phyloP scores from a whole-genome alignment of 164 flowering plant genomes.

The Nelumbo lutea region DNA sequence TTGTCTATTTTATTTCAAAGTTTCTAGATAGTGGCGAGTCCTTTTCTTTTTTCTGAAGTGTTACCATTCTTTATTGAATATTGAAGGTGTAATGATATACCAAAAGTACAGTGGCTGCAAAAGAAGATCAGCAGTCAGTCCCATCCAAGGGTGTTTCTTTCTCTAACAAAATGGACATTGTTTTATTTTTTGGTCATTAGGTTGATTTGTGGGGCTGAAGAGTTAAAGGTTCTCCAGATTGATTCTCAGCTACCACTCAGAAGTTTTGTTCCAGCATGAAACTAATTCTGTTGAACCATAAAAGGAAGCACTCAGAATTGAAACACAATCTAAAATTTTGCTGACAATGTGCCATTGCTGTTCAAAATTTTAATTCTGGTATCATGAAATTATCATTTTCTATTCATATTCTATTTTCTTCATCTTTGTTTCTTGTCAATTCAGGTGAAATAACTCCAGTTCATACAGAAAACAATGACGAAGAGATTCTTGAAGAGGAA shows the following conservation, averaged over 20 bases:
- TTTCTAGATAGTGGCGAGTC: too few relatives aligned
- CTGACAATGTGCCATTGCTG: background rate
- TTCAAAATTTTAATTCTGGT: background rate
- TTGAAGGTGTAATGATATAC: too few relatives aligned
- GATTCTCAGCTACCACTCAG: background rate
- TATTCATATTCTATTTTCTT: background rate
- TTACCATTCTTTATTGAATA: too few relatives aligned
- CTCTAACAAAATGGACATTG: too few relatives aligned
- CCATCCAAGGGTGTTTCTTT: too few relatives aligned
- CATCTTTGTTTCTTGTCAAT: constrained; percentile 11
- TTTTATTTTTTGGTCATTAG: too few relatives aligned
- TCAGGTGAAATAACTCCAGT: constrained; percentile 49
- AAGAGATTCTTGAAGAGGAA: constrained; percentile 95
- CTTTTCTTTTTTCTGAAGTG: too few relatives aligned
- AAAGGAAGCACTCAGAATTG: background rate
- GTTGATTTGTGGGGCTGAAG: too few relatives aligned
- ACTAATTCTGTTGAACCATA: background rate
- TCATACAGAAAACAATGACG: constrained; percentile 44
- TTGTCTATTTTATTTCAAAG: too few relatives aligned
- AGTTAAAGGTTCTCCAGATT: background rate
- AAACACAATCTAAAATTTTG: too few relatives aligned
- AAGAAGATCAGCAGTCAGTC: too few relatives aligned
- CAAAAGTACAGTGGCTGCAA: too few relatives aligned
- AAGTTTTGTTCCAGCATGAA: background rate
- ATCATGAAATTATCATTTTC: background rate